Evolutionary conservation across 805 yeast genomes (phyloP).

Genomic region (Nadsonia fulvescens): DNA sequence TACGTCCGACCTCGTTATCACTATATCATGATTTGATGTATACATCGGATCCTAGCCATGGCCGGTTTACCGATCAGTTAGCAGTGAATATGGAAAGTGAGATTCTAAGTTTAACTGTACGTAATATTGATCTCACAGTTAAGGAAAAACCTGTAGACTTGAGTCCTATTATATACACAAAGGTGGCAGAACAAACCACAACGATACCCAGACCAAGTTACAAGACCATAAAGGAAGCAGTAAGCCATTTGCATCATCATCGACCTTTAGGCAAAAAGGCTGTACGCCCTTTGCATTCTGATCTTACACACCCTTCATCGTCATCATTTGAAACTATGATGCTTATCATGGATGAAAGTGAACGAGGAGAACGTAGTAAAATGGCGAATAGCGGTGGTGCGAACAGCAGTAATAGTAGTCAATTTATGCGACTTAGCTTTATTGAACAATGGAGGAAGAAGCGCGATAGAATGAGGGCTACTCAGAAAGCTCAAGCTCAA

Average conservation of each 20-base stretch:
- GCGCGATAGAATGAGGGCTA: slow-evolving; percentile 33
- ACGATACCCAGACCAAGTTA: slow-evolving; percentile 1
- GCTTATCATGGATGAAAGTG: slow-evolving; percentile 43
- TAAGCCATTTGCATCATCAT: slow-evolving; percentile 10
- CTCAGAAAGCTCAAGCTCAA: slow-evolving; percentile 9
- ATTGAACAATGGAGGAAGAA: slow-evolving; percentile 72
- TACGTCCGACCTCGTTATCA: slow-evolving; percentile 66
- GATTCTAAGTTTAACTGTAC: slow-evolving; percentile 54
- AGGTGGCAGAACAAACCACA: too few relatives aligned
- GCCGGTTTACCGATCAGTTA: slow-evolving; percentile 56
- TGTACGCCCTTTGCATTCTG: slow-evolving; percentile 41
- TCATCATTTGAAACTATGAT: slow-evolving; percentile 83
- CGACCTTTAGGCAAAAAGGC: slow-evolving; percentile 20
- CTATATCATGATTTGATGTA: slow-evolving; percentile 71
- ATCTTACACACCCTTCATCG: slow-evolving; percentile 46
- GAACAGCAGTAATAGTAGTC: slow-evolving; percentile 28
- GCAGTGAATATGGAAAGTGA: slow-evolving; percentile 81
- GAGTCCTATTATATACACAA: too few relatives aligned
- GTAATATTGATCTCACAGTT: slow-evolving; percentile 60
- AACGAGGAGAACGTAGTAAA: slow-evolving; percentile 8
- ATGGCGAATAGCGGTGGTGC: slow-evolving; percentile 22
- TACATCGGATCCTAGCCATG: slow-evolving; percentile 57
- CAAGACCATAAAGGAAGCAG: slow-evolving; percentile 6
- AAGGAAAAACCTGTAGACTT: slow-evolving; percentile 23
- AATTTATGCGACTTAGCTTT: slow-evolving; percentile 73